These are phyloP conservation scores for Trebouxia sp. DNA, from an alignment of 139 green algal species.

Conservation along the genomic window DNA sequence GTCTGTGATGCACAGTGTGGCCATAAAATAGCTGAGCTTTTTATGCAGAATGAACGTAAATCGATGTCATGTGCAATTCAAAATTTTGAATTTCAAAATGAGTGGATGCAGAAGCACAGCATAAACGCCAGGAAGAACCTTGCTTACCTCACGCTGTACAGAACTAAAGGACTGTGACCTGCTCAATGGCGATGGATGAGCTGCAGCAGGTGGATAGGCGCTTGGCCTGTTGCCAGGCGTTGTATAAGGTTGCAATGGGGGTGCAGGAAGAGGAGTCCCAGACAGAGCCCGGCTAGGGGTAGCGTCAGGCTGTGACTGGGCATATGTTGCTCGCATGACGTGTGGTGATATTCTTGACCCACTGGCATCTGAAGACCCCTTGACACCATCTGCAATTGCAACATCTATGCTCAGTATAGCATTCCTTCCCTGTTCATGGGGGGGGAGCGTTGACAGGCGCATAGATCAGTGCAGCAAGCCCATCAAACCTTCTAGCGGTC, in stretches of 20 bases:
- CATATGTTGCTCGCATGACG: slow-evolving; percentile 19
- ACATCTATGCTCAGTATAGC: too few relatives aligned
- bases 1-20: too few relatives aligned
- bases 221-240: neutral
- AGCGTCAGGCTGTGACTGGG: neutral
- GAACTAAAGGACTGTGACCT: neutral
- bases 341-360: neutral
- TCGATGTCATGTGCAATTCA: too few relatives aligned
- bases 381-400: neutral
- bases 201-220: neutral
- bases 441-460: too few relatives aligned
- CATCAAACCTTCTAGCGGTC: too few relatives aligned
- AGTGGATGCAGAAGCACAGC: too few relatives aligned
- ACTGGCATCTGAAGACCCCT: neutral
- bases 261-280: neutral
- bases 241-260: neutral
- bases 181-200: neutral
- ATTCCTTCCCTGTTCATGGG: too few relatives aligned
- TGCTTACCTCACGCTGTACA: slow-evolving; percentile 13
- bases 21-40: too few relatives aligned
- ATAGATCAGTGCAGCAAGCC: too few relatives aligned
- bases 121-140: too few relatives aligned
- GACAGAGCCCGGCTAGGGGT: neutral
- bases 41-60: too few relatives aligned
- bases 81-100: too few relatives aligned